phyloP scores from a whole-genome alignment of 2,329 filamentous ascomycete species.

The Botrytis deweyae region DNA sequence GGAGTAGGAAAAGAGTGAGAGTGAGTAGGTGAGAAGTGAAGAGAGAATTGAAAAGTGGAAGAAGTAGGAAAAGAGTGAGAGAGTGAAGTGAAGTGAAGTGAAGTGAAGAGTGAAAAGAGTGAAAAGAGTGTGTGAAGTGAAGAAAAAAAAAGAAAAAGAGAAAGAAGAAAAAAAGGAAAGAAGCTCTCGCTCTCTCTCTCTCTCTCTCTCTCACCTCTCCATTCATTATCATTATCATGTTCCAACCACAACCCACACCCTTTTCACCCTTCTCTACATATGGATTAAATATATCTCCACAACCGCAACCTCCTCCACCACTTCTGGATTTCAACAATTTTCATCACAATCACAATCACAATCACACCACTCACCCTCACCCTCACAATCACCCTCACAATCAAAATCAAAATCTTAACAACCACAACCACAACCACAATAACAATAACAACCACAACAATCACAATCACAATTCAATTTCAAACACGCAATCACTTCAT shows the following conservation, averaged over 20 bases:
- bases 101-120: neutral
- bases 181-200: neutral
- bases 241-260: constrained; percentile 39
- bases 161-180: neutral
- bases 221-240: constrained; percentile 28
- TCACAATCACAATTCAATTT: neutral
- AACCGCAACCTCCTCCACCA: constrained; percentile 19
- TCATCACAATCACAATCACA: neutral
- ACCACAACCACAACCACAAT: neutral
- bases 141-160: neutral
- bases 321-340: constrained; percentile 19
- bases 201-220: neutral
- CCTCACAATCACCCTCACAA: neutral
- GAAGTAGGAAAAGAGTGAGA: neutral
- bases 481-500: neutral
- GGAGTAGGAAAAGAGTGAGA: neutral
- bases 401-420: neutral
- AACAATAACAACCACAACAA: too few relatives aligned
- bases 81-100: neutral
- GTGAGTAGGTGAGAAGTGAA: neutral
- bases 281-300: constrained; percentile 25
- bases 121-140: neutral
- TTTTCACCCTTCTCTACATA: constrained; percentile 34
- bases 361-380: too few relatives aligned
- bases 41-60: neutral